These are phyloP conservation scores for Ilex paraguariensis DNA, from an alignment of 305 asterid species.

Conservation along the genomic window DNA sequence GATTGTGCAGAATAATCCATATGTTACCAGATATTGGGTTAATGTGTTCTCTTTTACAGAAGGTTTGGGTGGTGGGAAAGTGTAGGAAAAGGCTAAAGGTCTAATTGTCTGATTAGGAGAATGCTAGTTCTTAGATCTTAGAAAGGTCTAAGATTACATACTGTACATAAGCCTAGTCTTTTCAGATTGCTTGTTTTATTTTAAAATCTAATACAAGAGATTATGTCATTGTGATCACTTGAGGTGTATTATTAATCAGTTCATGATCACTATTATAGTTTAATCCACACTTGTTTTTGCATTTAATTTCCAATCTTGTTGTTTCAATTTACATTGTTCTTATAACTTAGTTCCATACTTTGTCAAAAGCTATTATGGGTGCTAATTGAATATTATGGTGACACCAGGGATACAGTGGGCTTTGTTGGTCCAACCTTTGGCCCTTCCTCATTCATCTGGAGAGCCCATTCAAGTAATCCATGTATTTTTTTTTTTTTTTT, in stretches of 20 bases:
- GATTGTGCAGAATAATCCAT: no score
- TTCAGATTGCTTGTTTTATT: slow-evolving; percentile 9
- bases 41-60: no score
- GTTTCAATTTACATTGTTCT: slow-evolving; percentile 2
- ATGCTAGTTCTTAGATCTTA: no score
- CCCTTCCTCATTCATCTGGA: slow-evolving; percentile 95
- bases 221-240: slow-evolving; percentile 80
- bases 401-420: slow-evolving; percentile 95
- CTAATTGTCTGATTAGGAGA: no score
- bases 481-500: slow-evolving; percentile 9
- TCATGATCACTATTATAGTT: not conserved
- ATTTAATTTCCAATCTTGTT: slow-evolving; percentile 4
- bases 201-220: slow-evolving; percentile 94
- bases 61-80: no score
- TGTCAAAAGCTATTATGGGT: no score
- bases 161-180: no score
- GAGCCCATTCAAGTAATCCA: slow-evolving; percentile 82
- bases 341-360: not conserved
- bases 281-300: not conserved
- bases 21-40: no score
- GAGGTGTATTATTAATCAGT: slow-evolving; percentile 95
- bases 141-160: no score
- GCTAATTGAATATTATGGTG: slow-evolving; percentile 37
- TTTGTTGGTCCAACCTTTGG: slow-evolving; percentile 94
- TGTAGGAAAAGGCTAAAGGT: no score